These are phyloP conservation scores for Lophiostoma macrostomum DNA, from an alignment of 495 filamentous ascomycete genomes.

Conservation along the genomic window DNA sequence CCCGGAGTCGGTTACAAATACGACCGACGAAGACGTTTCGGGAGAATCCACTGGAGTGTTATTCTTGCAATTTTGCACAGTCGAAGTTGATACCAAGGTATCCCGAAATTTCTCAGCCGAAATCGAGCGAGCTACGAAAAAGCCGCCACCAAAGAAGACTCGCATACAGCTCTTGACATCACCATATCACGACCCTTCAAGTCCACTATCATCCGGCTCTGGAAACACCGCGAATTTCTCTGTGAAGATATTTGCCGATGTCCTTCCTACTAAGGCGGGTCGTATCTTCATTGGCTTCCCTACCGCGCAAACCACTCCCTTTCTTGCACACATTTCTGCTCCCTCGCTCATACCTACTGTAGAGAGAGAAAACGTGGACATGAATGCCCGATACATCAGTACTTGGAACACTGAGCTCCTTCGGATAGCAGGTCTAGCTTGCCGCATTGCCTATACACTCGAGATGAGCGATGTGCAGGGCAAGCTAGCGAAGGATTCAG, in stretches of 20 bases:
- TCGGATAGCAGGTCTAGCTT: constrained; percentile 82
- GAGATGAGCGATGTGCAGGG: constrained; percentile 70
- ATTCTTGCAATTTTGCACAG: constrained; percentile 83
- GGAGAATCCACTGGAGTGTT: constrained; percentile 66
- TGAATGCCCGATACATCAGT: constrained; percentile 90
- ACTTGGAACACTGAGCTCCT: constrained; percentile 98
- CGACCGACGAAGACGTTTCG: constrained; percentile 60
- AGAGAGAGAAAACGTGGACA: constrained; percentile 94
- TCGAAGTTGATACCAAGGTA: constrained; percentile 71
- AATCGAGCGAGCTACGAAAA: constrained; percentile 94
- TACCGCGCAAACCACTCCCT: constrained; percentile 92
- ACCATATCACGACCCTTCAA: constrained; percentile 77
- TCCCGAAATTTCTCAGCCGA: constrained; percentile 67
- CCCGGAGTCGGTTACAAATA: no score
- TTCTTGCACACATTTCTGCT: constrained; percentile 95
- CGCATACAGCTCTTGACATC: constrained; percentile 84
- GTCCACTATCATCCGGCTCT: constrained; percentile 46
- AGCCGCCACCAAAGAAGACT: constrained; percentile 84
- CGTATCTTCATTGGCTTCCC: constrained; percentile 97
- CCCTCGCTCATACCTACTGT: constrained; percentile 97
- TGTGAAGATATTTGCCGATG: constrained; percentile 79
- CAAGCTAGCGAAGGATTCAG: constrained; percentile 59
- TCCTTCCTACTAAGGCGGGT: constrained; percentile 84
- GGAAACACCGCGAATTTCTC: constrained; percentile 54
- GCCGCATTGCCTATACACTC: constrained; percentile 77